Evolutionary conservation across 2,329 filamentous ascomycete species (phyloP), one percentile per base, ranked within the genome.

Genomic region (Botrytis sinoallii): DNA sequence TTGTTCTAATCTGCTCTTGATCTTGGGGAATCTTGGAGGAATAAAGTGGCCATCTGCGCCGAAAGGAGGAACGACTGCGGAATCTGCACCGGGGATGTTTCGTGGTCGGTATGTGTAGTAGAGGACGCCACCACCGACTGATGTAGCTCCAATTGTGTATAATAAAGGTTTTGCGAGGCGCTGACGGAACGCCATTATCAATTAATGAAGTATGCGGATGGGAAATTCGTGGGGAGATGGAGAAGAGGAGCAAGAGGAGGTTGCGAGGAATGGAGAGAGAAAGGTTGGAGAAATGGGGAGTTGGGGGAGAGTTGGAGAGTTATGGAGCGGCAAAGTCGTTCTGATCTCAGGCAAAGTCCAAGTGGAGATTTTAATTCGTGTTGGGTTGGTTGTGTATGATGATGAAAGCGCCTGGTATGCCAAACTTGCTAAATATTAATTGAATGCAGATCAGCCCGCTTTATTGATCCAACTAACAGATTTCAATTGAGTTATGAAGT

Each of bases 51-150:
- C 91, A 77, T 91, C 90, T 76, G 90, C 87, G 77, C 89, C 90
- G 3, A 91, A 91, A 29, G 91, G 91, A 52, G 91, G 90, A 1
- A 93, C 92, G 5, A 87, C 89, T 6, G 91, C 88, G 20, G 88
- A 88, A 76, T 92, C 90, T 76, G 86, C 87, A 70, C 92, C 92
- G 65, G 91, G 91, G 75, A 94, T 91, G 81, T 92, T 89, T 79
- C 90, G 88, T 20, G 92, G 92, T 55, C 91, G 89, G 82, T 92
- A 92, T 76, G 84, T 82, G 74, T 85, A 83, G 81, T 88, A 89
- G 73, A 88, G 83, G 46, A 83, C 82, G 71, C 84, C 84, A 70
- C 84, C 84, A 75, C 84, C 85, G 63, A 84, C 81, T 60, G 82
- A 81, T 74, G 84, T 83, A 60, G 84, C 86, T 74, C 83, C 85